Conservation (phyloP, 129 eudicot genomes). For the Cynara cardunculus region DNA sequence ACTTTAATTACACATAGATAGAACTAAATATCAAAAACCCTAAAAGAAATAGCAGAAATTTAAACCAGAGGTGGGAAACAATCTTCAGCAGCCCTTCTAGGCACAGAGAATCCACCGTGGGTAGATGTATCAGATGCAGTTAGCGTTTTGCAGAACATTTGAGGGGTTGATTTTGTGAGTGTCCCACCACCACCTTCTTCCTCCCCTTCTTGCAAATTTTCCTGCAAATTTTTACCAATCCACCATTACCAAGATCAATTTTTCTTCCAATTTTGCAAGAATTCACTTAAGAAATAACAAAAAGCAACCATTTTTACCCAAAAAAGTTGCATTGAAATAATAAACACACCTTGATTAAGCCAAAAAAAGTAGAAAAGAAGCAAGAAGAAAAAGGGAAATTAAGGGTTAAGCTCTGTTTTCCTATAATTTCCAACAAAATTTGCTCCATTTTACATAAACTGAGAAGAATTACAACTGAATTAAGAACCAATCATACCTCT, state of each 20-base stretch:
- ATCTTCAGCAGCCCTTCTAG: slow-evolving; percentile 81
- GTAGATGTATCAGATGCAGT: slow-evolving; percentile 96
- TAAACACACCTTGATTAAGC: not conserved
- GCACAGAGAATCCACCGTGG: slow-evolving; percentile 94
- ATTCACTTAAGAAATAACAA: not conserved
- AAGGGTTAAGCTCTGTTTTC: not conserved
- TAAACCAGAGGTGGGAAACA: slow-evolving; percentile 77
- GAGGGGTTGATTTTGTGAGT: slow-evolving; percentile 59
- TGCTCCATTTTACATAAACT: not conserved
- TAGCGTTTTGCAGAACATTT: slow-evolving; percentile 86
- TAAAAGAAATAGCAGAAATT: not conserved
- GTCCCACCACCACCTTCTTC: slow-evolving; percentile 48
- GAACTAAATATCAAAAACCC: not conserved
- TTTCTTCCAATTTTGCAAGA: not conserved
- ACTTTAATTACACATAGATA: not conserved
- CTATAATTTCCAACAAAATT: not conserved
- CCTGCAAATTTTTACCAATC: slow-evolving; percentile 28
- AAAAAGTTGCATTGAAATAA: slow-evolving; percentile 3
- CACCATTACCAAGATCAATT: slow-evolving; percentile 1
- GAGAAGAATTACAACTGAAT: slow-evolving; percentile 2
- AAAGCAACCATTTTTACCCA: not conserved
- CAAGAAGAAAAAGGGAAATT: not conserved
- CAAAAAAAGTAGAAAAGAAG: not conserved
- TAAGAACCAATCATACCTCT: slow-evolving; percentile 40
- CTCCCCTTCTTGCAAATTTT: slow-evolving; percentile 36